These are phyloP conservation scores for Ailanthus altissimus DNA, from an alignment of 345 rosid species.

Conservation along the genomic window DNA sequence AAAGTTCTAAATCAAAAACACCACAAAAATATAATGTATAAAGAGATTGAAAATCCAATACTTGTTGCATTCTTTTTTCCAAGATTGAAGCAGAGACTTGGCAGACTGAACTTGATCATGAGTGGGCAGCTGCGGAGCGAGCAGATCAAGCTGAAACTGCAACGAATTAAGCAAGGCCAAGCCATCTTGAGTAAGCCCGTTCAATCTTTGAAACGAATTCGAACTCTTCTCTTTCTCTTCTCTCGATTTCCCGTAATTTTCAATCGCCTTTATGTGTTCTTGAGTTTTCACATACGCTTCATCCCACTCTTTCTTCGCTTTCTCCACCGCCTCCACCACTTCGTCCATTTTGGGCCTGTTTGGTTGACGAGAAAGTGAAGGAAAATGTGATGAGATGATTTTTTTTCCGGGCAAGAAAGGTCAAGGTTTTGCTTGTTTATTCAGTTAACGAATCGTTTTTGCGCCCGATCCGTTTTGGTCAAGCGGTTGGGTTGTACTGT, in stretches of 20 bases:
- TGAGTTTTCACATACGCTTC: slow-evolving; percentile 57
- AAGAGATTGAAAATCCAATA: slow-evolving; percentile 14
- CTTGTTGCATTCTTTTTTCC: slow-evolving; percentile 66
- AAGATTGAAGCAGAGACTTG: slow-evolving; percentile 59
- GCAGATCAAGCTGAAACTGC: slow-evolving; percentile 79
- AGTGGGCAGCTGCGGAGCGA: slow-evolving; percentile 78
- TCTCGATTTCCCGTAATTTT: slow-evolving; percentile 61
- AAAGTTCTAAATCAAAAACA: not conserved
- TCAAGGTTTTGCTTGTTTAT: too few species aligned
- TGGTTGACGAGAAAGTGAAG: not conserved
- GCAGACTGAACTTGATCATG: slow-evolving; percentile 59
- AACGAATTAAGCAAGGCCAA: slow-evolving; percentile 74
- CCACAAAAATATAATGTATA: not conserved
- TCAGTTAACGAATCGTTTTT: too few species aligned
- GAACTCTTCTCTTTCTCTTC: slow-evolving; percentile 41
- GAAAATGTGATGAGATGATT: not conserved
- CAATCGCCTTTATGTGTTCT: slow-evolving; percentile 56
- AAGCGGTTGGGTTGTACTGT: too few species aligned
- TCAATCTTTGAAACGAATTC: slow-evolving; percentile 71
- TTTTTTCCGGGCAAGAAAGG: not conserved
- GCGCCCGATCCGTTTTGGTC: too few species aligned
- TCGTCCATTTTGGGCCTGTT: slow-evolving; percentile 55
- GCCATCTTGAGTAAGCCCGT: slow-evolving; percentile 70
- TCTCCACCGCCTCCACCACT: slow-evolving; percentile 81
- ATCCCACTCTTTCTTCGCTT: slow-evolving; percentile 85